Conservation (phyloP, 305 asterid species). For the Fraxinus angustifolia region DNA sequence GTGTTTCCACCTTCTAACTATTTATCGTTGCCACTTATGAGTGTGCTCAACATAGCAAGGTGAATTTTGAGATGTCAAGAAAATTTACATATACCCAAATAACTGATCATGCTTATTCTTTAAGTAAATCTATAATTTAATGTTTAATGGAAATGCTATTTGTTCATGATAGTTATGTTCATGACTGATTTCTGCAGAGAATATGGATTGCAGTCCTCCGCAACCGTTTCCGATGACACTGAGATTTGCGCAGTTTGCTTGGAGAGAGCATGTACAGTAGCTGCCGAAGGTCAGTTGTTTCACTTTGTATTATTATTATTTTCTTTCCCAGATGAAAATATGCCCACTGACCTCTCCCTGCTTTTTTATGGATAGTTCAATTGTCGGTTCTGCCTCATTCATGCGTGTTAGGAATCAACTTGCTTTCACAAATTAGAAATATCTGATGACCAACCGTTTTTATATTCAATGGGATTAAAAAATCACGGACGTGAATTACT, state of each 20-base stretch:
- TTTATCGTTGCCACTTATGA: conserved; percentile 84
- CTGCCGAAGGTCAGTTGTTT: conserved; percentile 64
- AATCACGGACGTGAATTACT: neutral
- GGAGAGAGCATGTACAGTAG: conserved; percentile 84
- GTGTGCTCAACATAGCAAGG: conserved; percentile 92
- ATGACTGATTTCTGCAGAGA: conserved; percentile 53
- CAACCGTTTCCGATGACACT: conserved; percentile 59
- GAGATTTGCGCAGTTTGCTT: conserved; percentile 84
- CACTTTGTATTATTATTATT: neutral
- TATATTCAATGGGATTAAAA: neutral
- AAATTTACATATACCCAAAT: neutral
- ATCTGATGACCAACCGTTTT: neutral
- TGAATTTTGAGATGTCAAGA: conserved; percentile 19
- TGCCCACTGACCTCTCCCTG: neutral
- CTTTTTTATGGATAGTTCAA: neutral
- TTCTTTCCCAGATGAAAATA: neutral
- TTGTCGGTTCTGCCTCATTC: neutral
- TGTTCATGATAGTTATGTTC: neutral
- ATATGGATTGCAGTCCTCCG: conserved; percentile 65
- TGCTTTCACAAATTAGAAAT: neutral
- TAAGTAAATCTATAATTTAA: neutral
- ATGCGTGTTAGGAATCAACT: neutral
- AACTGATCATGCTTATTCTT: neutral
- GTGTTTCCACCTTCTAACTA: conserved; percentile 71
- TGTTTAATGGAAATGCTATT: neutral